Evolutionary conservation across 2,329 filamentous ascomycete genomes (phyloP).

Genomic region (Phialocephala sp.): DNA sequence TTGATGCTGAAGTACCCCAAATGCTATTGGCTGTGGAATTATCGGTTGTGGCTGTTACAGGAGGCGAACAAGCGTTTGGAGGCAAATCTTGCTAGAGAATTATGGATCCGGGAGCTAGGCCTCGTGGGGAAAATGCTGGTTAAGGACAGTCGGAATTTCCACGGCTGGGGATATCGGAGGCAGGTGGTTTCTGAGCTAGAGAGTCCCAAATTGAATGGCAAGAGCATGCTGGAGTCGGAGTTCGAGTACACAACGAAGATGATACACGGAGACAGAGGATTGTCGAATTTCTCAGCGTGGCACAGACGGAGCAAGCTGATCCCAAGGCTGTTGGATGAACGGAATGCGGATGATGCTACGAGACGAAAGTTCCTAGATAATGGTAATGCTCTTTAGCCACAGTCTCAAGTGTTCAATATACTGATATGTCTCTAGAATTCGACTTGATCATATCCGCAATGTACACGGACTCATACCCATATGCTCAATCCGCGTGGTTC

Average conservation of each 20-base stretch:
- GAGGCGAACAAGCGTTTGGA: constrained; percentile 71
- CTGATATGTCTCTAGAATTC: constrained; percentile 63
- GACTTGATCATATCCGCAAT: constrained; percentile 76
- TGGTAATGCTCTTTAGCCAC: constrained; percentile 50
- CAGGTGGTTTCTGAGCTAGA: constrained; percentile 80
- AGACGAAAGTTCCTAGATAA: constrained; percentile 74
- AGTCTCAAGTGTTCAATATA: not conserved
- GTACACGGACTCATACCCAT: constrained; percentile 73
- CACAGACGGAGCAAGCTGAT: constrained; percentile 89
- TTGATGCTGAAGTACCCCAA: constrained; percentile 88
- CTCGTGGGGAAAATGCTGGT: constrained; percentile 88
- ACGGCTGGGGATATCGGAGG: constrained; percentile 92
- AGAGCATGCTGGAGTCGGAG: constrained; percentile 77
- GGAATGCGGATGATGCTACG: constrained; percentile 64
- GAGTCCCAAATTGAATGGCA: constrained; percentile 54
- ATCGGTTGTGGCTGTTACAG: constrained; percentile 83
- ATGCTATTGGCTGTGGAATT: constrained; percentile 99
- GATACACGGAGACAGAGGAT: constrained; percentile 69
- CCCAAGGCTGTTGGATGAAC: constrained; percentile 73
- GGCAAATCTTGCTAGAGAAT: constrained; percentile 56
- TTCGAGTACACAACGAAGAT: constrained; percentile 91
- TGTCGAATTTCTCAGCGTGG: constrained; percentile 98
- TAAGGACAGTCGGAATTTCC: constrained; percentile 89
- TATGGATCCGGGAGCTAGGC: constrained; percentile 86
- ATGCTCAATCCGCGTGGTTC: constrained; percentile 96